Conservation (phyloP, 2,329 filamentous ascomycete species). For the Scytalidium lignicola region DNA sequence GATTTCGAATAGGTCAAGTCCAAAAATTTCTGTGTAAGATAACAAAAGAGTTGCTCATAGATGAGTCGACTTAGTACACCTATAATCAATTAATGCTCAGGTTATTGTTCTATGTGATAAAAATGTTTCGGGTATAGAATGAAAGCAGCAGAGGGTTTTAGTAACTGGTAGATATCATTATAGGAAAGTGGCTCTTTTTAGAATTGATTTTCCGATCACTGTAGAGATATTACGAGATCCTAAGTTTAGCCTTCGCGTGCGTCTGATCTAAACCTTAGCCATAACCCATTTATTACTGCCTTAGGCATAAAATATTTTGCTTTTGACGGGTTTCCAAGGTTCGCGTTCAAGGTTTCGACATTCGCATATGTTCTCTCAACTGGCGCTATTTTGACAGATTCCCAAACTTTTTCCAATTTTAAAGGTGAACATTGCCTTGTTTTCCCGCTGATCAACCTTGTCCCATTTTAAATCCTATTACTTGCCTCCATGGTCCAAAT, state of each 20-base stretch:
- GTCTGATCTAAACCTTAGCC: neutral
- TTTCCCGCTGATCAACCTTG: neutral
- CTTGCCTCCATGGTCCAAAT: slow-evolving; percentile 74
- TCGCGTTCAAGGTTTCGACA: neutral
- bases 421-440: too few relatives aligned
- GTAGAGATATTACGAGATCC: too few relatives aligned
- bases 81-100: neutral
- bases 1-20: neutral
- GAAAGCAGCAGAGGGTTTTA: too few relatives aligned
- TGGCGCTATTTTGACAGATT: neutral
- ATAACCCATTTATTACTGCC: neutral
- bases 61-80: neutral
- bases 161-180: too few relatives aligned
- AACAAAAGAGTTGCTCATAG: neutral
- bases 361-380: neutral
- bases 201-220: too few relatives aligned
- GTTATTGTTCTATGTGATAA: neutral
- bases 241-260: too few relatives aligned
- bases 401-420: too few relatives aligned
- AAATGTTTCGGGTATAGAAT: too few relatives aligned
- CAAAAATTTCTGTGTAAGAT: neutral
- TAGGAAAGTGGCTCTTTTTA: too few relatives aligned
- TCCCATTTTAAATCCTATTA: neutral
- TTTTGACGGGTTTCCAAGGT: neutral
- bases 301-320: neutral